Evolutionary conservation across 805 yeast genomes (phyloP), one percentile per base, ranked within the genome.

Genomic region (Kregervanrija pseudodelftensis): DNA sequence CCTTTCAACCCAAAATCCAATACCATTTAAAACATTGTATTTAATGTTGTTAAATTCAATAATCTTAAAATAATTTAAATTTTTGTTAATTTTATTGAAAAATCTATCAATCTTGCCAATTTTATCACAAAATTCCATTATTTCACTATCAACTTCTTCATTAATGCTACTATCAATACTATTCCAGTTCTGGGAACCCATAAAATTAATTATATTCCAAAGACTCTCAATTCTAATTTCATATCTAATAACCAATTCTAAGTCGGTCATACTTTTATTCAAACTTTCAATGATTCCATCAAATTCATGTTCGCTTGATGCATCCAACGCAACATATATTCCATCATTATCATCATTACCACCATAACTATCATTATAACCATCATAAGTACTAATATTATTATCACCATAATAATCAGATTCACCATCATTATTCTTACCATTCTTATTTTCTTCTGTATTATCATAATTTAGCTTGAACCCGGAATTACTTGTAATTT

Each of bases 181-280:
- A 13, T 39, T 30, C 49, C 49, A 46, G 39, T 42, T 45, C 30
- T 46, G 39, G 11, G 15, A 42, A 4, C 36, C 13, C 49, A 46
- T 46, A 43, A 46, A 39, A 39, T 46, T 45, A 39, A 46, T 46
- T 40, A 50, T 43, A 40, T 47, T 45, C 38, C 48, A 50, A 11
- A 50, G 36, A 37, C 49, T 39, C 40, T 50, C 53, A 39, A 45
- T 43, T 49, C 83, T 66, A 40, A 80, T 59, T 52, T 81, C 85
- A 47, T 75, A 76, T 35, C 88, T 65, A 34, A 83, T 64, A 3
- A 79, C 68, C 31, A 79, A 53, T 46, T 72, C 61, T 8, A 74
- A 61, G 11, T 62, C 61, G 38, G 61, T 63, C 34, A 67, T 60
- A 36, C 77, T 63, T 2, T 46, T 44, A 38, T 65, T 63, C 39